Conservation (phyloP, 441 rosid genomes). For the Kokia cookei region DNA sequence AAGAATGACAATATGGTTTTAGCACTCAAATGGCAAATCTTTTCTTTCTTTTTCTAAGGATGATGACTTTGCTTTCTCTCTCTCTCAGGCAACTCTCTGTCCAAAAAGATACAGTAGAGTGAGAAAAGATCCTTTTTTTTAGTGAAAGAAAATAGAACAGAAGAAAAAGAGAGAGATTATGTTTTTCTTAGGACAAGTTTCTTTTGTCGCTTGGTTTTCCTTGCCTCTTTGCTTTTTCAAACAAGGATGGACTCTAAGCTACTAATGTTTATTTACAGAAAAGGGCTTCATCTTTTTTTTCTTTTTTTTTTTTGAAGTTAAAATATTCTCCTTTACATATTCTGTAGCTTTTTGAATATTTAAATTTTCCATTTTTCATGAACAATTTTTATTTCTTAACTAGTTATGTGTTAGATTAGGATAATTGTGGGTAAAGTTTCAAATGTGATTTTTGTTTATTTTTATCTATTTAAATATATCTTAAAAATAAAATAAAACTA, state of each 20-base stretch:
- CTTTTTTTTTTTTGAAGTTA: not conserved
- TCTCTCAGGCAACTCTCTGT: conserved; percentile 23
- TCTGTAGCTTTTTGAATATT: not conserved
- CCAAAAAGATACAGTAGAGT: conserved; percentile 30
- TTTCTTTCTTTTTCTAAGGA: not conserved
- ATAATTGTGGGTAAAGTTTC: no score
- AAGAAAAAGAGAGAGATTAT: not conserved
- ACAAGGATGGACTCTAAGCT: not conserved
- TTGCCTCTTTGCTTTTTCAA: not conserved
- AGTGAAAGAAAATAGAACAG: no score
- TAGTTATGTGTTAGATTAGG: not conserved
- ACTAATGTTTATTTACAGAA: not conserved
- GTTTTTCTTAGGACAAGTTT: not conserved
- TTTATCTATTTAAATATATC: no score
- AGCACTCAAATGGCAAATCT: conserved; percentile 38
- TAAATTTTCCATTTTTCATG: not conserved
- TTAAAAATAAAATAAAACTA: no score
- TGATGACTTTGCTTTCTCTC: conserved; percentile 23
- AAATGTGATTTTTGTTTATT: no score
- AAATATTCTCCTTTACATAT: not conserved
- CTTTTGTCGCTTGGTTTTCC: not conserved
- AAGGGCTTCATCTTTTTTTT: not conserved
- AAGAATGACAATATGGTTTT: conserved; percentile 35
- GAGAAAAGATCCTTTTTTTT: conserved; percentile 2
- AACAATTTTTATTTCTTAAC: not conserved